A percentile compares a stretch with the other conserved stretches of the same genome.
Conservation (phyloP, 2,329 filamentous ascomycete genomes). For the Alternaria atra region DNA sequence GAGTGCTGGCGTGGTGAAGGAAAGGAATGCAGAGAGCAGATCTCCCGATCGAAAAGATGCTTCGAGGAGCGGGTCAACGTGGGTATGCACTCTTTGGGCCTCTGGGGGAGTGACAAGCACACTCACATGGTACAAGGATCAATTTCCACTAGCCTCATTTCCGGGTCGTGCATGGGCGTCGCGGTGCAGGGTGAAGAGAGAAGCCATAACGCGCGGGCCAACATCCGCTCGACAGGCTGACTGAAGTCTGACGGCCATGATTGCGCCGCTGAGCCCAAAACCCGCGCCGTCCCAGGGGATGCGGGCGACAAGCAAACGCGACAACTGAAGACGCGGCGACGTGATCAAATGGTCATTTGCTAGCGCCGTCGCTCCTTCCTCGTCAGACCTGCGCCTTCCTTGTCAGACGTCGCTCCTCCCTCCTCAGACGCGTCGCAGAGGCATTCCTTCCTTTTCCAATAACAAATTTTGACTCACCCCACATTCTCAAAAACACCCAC, state of each 20-base stretch:
- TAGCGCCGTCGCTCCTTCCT: conserved; percentile 13
- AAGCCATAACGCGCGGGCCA: conserved; percentile 24
- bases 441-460: conserved; percentile 17
- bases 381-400: neutral
- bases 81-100: conserved; percentile 23
- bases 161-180: conserved; percentile 32
- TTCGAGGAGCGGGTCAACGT: conserved; percentile 25
- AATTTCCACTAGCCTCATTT: conserved; percentile 37
- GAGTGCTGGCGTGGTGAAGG: conserved; percentile 27
- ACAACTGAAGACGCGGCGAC: conserved; percentile 4
- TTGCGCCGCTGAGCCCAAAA: conserved; percentile 19
- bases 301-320: conserved; percentile 3
- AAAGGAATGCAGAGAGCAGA: conserved; percentile 32
- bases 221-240: conserved; percentile 14
- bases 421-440: conserved; percentile 8
- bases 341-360: conserved; percentile 16
- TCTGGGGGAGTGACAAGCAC: conserved; percentile 30
- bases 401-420: conserved; percentile 17
- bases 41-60: conserved; percentile 30
- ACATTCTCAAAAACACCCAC: conserved; percentile 18
- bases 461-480: neutral
- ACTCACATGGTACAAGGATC: conserved; percentile 28
- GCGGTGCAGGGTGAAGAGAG: conserved; percentile 10
- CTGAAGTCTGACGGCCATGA: neutral
- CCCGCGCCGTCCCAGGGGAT: conserved; percentile 29